Evolutionary conservation across 345 rosid genomes (phyloP).

Genomic region (Lepidium sativum): DNA sequence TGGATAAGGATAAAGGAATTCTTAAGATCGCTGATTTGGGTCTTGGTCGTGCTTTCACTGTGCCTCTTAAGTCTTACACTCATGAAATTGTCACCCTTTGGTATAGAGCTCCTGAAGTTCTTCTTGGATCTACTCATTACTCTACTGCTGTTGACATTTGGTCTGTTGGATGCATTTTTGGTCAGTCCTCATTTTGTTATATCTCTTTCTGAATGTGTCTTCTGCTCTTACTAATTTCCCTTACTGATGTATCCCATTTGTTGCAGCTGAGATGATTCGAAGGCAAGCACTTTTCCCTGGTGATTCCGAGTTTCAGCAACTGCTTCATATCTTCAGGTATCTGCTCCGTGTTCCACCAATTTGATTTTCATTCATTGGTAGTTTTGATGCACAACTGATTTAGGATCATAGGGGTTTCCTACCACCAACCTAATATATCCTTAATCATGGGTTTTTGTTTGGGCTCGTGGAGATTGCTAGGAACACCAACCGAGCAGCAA

Average conservation of each 20-base stretch:
- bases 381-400: background rate
- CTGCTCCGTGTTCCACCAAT: background rate
- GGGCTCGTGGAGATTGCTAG: slow-evolving; percentile 33
- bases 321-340: slow-evolving; percentile 92
- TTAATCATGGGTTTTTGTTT: background rate
- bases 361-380: background rate
- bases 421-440: background rate
- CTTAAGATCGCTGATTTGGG: slow-evolving; percentile 99
- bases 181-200: background rate
- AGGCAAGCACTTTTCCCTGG: slow-evolving; percentile 86
- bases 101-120: slow-evolving; percentile 96
- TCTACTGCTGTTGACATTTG: slow-evolving; percentile 92
- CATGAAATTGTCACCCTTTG: slow-evolving; percentile 97
- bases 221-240: background rate
- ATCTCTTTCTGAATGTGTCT: background rate
- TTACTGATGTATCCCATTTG: background rate
- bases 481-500: slow-evolving; percentile 27
- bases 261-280: slow-evolving; percentile 75
- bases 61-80: slow-evolving; percentile 87
- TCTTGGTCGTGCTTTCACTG: slow-evolving; percentile 84
- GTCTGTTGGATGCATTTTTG: slow-evolving; percentile 98
- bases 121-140: slow-evolving; percentile 90
- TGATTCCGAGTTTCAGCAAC: slow-evolving; percentile 92
- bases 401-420: background rate
- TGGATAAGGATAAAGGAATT: slow-evolving; percentile 76